Base-by-base conservation (phyloP, 2,329 filamentous ascomycete species). In the Macrophomina tecta region DNA sequence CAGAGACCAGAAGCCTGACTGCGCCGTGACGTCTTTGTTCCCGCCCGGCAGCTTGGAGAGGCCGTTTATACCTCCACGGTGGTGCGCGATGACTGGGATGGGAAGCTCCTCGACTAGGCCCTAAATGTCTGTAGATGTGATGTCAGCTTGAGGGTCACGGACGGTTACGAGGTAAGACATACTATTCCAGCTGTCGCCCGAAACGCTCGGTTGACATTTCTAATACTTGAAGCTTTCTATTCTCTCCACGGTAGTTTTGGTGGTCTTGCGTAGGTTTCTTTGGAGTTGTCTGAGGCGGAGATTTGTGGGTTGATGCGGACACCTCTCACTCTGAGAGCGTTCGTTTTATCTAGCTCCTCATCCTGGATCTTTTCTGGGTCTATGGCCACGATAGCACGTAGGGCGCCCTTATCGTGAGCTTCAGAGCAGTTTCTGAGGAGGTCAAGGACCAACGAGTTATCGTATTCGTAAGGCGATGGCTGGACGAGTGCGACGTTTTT, bases 161-260 rank as follows among this genome's bases (percentile, higher is more conserved):
- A 18, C 9, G 11, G 11, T n/a, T 12, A 11, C 3, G 14, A 9
- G n/a, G 18, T 8, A 16, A 14, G 36, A 14, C 56, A 18, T 5
- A 60, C 56, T 6, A 16, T 60, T 40, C 56, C 56, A 60, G 28
- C 40, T 60, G 2, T 46, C 40, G 3, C 56, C 56, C 16, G 56
- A 36, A 8, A 46, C n/a, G 3, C n/a, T n/a, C 14, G 46, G 28
- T n/a, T 60, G 56, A 5, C 38, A 60, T 18, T 46, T 60, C 56
- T 40, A 60, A 12, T 48, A 16, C 12, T 18, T 34, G 40, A 60
- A 46, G 1, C 3, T 30, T 9, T 16, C 18, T 8, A 60, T 40
- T 48, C 56, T 46, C 4, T 60, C 56, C 14, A 12, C 56, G 3
- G 56, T 16, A 0, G 28, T 7, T 0, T 23, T 32, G 28, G 46